phyloP scores from a whole-genome alignment of 208 protist genomes.

The Vickermania ingenoplastis region DNA sequence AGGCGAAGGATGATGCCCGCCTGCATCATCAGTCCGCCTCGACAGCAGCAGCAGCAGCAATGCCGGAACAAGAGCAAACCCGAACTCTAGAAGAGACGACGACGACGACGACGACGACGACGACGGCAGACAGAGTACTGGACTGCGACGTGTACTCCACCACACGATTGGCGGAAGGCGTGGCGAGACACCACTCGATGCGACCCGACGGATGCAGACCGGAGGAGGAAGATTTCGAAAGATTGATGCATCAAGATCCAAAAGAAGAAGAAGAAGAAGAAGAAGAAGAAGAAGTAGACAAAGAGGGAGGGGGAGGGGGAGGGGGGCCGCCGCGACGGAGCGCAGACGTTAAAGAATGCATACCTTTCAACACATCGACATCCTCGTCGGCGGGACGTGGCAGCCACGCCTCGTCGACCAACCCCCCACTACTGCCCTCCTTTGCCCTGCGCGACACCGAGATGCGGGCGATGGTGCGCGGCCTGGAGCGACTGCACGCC shows the following conservation, averaged over 20 bases:
- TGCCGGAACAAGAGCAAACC: background rate
- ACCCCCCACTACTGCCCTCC: background rate
- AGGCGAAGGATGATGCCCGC: background rate
- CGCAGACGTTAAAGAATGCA: too few relatives aligned
- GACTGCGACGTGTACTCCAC: slow-evolving; percentile 5
- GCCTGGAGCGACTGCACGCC: background rate
- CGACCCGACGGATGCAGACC: too few relatives aligned
- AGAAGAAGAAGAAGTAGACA: slow-evolving; percentile 4
- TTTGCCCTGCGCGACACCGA: background rate
- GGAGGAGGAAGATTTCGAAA: background rate
- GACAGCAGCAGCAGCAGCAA: too few relatives aligned
- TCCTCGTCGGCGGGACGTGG: background rate
- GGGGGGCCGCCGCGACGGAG: background rate
- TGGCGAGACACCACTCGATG: background rate
- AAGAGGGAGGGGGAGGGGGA: too few relatives aligned
- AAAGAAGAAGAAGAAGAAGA: background rate
- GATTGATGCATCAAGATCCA: too few relatives aligned
- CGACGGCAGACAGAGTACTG: background rate
- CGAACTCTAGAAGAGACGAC: background rate
- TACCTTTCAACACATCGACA: background rate
- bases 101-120: background rate
- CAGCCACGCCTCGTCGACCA: background rate
- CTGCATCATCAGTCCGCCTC: too few relatives aligned
- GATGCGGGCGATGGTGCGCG: background rate
- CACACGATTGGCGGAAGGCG: background rate